Base-by-base conservation (phyloP, 768 basidiomycete genomes). In the Kwoniella botswanensis region DNA sequence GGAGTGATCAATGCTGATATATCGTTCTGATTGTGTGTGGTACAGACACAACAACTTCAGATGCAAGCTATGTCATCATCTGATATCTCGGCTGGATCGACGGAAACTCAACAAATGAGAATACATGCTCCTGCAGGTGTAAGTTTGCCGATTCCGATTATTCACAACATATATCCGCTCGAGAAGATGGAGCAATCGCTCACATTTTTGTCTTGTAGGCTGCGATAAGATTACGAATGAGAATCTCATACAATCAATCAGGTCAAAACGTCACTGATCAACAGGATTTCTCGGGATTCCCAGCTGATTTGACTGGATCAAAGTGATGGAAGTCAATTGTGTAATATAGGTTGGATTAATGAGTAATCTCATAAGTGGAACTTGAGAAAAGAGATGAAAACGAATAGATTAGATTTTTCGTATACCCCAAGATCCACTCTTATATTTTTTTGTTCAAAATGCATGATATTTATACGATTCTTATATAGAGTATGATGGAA, bases 31-130 rank as follows among this genome's bases (percentile, higher is more conserved):
- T 35, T 35, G 35, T 35, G 35, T 35, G 35, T 35, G 35, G 42
- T 57, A 2, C 79, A 98, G 93, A 92, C 94, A 0, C 95, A 97
- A 84, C 94, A 97, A 82, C 84, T 99, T 67, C 95, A 98, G 83
- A 99, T 99, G 96, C 87, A 94, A 68, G 93, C 96, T 6, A 98
- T 98, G 92, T 94, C 94, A 5, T 94, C 90, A 82, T 86, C 90
- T 12, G 90, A 88, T 63, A 87, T 99, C 54, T 85, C 84, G 43
- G 90, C 93, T 0, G 93, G 94, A 1, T 85, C 89, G 10, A 88
- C 89, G 17, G 96, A 98, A 83, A 96, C 94, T 11, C 97, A 98
- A 81, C 93, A 96, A 81, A 91, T 99, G 92, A 88, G 94, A 11
- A 89, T 99, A 50, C 86, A 92, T 35, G 93, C 94, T 12, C 94